phyloP scores from a whole-genome alignment of 495 filamentous ascomycete genomes.

The Hyaloscypha bicolor region DNA sequence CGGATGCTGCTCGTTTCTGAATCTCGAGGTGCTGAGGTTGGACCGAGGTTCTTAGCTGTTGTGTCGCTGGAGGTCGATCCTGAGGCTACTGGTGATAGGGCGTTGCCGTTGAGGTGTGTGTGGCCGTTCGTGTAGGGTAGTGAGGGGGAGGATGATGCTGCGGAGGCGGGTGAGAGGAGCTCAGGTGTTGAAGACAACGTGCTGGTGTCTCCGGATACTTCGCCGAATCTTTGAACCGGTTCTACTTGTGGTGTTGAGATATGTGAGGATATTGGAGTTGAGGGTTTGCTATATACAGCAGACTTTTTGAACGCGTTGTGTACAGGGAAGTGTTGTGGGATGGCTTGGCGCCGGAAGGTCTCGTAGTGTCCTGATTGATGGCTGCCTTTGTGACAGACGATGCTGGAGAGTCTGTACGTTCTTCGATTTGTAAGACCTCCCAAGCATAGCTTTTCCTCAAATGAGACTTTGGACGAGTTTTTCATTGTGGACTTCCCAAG shows the following conservation, averaged over 20 bases:
- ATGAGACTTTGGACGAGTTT: constrained; percentile 90
- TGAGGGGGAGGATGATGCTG: constrained; percentile 27
- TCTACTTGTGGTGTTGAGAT: constrained; percentile 45
- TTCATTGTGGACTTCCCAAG: constrained; percentile 74
- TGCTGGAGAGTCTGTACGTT: constrained; percentile 81
- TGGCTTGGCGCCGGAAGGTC: constrained; percentile 86
- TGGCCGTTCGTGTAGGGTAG: constrained; percentile 23
- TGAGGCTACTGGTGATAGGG: background rate
- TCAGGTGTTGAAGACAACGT: constrained; percentile 44
- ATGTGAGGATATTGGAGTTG: constrained; percentile 35
- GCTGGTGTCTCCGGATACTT: constrained; percentile 36
- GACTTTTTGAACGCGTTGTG: constrained; percentile 73
- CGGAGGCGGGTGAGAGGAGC: constrained; percentile 34
- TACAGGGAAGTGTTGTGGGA: constrained; percentile 77
- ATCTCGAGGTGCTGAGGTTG: constrained; percentile 28
- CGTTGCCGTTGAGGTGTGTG: constrained; percentile 17
- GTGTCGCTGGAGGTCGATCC: constrained; percentile 14
- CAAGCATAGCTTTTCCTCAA: constrained; percentile 80
- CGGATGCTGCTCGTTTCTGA: constrained; percentile 43
- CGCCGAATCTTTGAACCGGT: constrained; percentile 20
- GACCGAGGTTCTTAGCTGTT: constrained; percentile 17
- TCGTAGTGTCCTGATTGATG: constrained; percentile 98
- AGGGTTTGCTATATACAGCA: constrained; percentile 64
- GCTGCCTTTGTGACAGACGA: constrained; percentile 93
- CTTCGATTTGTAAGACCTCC: constrained; percentile 77